Percentiles rank a stretch among this genome's conserved stretches.
Evolutionary conservation across 441 rosid genomes (phyloP).

Genomic region (Hura crepitans): DNA sequence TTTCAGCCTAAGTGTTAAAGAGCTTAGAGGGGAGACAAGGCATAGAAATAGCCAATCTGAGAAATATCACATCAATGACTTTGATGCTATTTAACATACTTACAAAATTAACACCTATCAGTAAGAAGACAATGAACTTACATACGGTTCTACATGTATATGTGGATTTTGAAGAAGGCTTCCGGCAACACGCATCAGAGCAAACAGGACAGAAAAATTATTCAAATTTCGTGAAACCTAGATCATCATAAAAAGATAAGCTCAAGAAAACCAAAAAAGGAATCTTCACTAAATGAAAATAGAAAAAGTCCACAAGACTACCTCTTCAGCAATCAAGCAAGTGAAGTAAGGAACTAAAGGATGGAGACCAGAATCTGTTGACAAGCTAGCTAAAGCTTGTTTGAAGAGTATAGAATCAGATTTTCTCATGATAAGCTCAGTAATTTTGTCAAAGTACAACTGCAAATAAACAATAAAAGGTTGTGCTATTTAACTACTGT

Average conservation of each 20-base stretch:
- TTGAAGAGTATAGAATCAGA: slow-evolving; percentile 66
- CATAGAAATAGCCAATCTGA: slow-evolving; percentile 1
- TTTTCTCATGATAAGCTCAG: slow-evolving; percentile 62
- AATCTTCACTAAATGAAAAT: too few relatives aligned
- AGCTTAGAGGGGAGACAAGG: slow-evolving; percentile 2
- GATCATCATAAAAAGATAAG: slow-evolving; percentile 16
- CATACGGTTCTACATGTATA: slow-evolving; percentile 87
- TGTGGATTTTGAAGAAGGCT: slow-evolving; percentile 88
- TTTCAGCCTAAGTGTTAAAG: slow-evolving; percentile 14
- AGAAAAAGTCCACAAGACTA: slow-evolving; percentile 28
- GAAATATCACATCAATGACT: not conserved
- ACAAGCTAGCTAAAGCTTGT: slow-evolving; percentile 83
- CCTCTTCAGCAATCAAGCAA: slow-evolving; percentile 84
- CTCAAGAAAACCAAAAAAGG: slow-evolving; percentile 5
- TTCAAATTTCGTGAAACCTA: slow-evolving; percentile 82
- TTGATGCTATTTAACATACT: not conserved
- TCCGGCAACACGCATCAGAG: slow-evolving; percentile 76
- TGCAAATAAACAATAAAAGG: slow-evolving; percentile 32
- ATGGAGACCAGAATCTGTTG: slow-evolving; percentile 91
- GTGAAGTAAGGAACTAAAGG: slow-evolving; percentile 90
- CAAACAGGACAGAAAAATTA: slow-evolving; percentile 72
- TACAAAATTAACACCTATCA: not conserved
- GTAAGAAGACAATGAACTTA: slow-evolving; percentile 38
- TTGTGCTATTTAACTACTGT: not conserved
- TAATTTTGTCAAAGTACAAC: slow-evolving; percentile 89